phyloP scores from a whole-genome alignment of 371 early-diverging fungal genomes.

The Smittium mucronatum region DNA sequence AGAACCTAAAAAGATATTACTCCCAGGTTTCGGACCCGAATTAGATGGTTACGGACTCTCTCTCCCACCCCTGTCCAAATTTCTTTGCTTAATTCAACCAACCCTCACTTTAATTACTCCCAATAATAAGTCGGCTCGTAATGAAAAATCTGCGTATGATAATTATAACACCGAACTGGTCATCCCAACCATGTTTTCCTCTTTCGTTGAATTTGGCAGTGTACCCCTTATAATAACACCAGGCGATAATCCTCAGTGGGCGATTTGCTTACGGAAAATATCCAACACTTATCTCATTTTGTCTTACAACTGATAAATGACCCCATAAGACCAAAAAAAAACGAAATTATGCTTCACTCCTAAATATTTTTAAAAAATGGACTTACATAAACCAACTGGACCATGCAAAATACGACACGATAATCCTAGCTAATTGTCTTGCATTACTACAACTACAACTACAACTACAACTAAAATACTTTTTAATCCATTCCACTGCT shows the following conservation, averaged over 20 bases:
- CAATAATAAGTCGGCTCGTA: background rate
- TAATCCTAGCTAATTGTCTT: background rate
- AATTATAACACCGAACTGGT: slow-evolving; percentile 2
- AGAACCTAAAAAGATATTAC: background rate
- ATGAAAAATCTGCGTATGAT: background rate
- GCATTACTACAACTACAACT: background rate
- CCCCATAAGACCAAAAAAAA: background rate
- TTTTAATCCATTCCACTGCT: slow-evolving; percentile 3
- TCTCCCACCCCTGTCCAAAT: background rate
- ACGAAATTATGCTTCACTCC: background rate
- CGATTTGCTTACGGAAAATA: background rate
- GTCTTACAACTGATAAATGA: background rate
- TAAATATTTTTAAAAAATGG: background rate
- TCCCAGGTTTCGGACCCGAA: background rate
- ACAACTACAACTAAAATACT: background rate
- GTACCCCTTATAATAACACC: background rate
- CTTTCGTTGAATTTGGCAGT: background rate
- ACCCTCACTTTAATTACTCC: background rate
- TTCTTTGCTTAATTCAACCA: background rate
- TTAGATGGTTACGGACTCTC: background rate
- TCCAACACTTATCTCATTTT: background rate
- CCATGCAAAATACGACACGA: background rate
- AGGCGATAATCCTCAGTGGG: background rate
- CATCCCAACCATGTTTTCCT: background rate
- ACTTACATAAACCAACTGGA: background rate